Conservation (phyloP, 2,329 filamentous ascomycete species). For the Calonectria honghensis region DNA sequence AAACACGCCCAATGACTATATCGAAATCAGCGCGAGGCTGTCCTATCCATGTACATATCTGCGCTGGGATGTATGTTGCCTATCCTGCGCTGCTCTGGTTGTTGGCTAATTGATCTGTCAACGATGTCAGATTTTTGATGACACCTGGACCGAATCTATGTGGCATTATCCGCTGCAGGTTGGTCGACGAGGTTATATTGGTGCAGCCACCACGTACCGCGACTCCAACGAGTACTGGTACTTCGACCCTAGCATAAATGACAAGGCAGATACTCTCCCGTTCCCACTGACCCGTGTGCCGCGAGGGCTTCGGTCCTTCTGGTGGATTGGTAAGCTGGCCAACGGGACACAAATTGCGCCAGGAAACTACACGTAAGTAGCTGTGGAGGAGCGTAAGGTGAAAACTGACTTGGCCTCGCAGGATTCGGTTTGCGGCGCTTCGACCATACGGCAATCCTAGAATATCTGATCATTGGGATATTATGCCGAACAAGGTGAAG, state of each 20-base stretch:
- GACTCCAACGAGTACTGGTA: slow-evolving; percentile 57
- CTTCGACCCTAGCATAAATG: slow-evolving; percentile 60
- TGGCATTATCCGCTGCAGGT: slow-evolving; percentile 65
- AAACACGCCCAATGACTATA: slow-evolving; percentile 54
- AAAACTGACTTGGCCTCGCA: slow-evolving; percentile 45
- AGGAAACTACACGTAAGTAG: slow-evolving; percentile 63
- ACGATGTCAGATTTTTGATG: slow-evolving; percentile 60
- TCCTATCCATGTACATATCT: slow-evolving; percentile 60
- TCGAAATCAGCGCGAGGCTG: slow-evolving; percentile 56
- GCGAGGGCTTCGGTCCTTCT: slow-evolving; percentile 59
- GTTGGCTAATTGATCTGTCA: slow-evolving; percentile 5
- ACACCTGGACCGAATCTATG: slow-evolving; percentile 60
- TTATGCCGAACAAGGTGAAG: slow-evolving; percentile 58
- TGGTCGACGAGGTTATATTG: slow-evolving; percentile 64
- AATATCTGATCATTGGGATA: slow-evolving; percentile 65
- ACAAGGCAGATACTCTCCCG: slow-evolving; percentile 62
- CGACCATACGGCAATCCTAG: slow-evolving; percentile 64
- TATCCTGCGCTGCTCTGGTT: not conserved
- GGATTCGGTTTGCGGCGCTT: slow-evolving; percentile 65
- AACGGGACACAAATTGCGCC: slow-evolving; percentile 64
- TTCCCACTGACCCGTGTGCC: slow-evolving; percentile 61
- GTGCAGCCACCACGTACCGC: slow-evolving; percentile 64
- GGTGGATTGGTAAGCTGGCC: slow-evolving; percentile 66
- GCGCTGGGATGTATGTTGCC: slow-evolving; percentile 60
- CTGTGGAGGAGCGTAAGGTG: too few relatives aligned